Base-by-base conservation (phyloP, 2,329 filamentous ascomycete species). In the Madurella mycetomatis region DNA sequence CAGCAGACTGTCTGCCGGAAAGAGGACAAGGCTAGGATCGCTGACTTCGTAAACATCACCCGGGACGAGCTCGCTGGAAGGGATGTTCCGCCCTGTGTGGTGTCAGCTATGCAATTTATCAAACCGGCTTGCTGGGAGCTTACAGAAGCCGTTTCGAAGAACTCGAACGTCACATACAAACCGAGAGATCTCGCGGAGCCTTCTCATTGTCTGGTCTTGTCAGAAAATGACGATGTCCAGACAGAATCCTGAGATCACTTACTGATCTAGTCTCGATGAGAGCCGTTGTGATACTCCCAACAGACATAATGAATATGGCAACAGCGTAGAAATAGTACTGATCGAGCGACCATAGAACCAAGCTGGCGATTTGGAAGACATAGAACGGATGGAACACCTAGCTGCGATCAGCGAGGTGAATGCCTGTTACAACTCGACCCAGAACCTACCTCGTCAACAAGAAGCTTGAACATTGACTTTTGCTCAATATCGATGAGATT, bases 41-140 rank as follows among this genome's bases (percentile, higher is more conserved):
- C 92, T 96, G 47, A 99, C 82, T 75, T 99, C 94, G 71, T 96
- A 99, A 7, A 99, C 86, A 69, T 99, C 94, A 32, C 94, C 94
- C 1, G 95, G 94, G 9, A 96, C 92, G 18, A 99, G 80, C 62
- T 97, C 92, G 61, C 84, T 83, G 0, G 92, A 97, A 41, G 86
- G 81, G 43, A 96, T 83, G 62, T 90, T 88, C 65, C 90, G 86
- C 94, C 86, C 85, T 64, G 48, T 53, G 31, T 7, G 3, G 15
- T 34, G 54, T 56, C 34, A 59, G 52, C 31, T 12, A 13, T 17
- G 15, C 3, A 16, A 43, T 15, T 12, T 46, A 11, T 25, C 18
- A 13, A 13, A 31, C n/a, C 53, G 47, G 32, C 41, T 43, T 5
- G 31, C 13, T 12, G 8, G n/a, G 47, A 15, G 73, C 81, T 66